A percentile compares a stretch with the other conserved stretches of the same genome.
Conservation (phyloP, 1,139 yeast species). For the Blastobotrys proliferans region DNA sequence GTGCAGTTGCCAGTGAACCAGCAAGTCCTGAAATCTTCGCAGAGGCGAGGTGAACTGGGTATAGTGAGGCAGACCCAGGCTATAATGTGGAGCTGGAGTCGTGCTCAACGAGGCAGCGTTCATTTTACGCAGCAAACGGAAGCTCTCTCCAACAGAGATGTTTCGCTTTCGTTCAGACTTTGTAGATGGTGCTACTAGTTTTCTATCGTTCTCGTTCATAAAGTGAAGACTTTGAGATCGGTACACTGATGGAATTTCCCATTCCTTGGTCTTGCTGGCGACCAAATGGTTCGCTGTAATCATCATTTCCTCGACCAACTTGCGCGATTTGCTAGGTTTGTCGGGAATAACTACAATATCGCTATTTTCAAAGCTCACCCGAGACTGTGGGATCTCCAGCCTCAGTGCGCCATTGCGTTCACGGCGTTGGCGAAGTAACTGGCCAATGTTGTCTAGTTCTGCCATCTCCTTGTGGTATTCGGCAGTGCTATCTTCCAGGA, state of each 20-base stretch:
- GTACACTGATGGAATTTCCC: constrained; percentile 56
- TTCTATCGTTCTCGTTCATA: constrained; percentile 19
- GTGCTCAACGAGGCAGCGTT: constrained; percentile 33
- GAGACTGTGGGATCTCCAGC: constrained; percentile 14
- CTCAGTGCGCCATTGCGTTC: constrained; percentile 20
- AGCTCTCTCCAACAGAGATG: constrained; percentile 1
- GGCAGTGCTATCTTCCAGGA: constrained; percentile 28
- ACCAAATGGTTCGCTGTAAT: constrained; percentile 64
- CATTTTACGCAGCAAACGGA: constrained; percentile 12
- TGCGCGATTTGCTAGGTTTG: constrained; percentile 20
- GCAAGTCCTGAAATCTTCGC: constrained; percentile 76
- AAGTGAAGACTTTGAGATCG: constrained; percentile 45
- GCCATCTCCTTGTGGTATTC: constrained; percentile 35
- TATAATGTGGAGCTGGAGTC: constrained; percentile 48
- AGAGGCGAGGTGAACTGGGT: constrained; percentile 86
- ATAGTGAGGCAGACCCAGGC: constrained; percentile 62
- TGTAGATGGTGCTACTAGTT: too few species aligned
- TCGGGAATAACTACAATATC: constrained; percentile 9
- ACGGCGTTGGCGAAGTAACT: constrained; percentile 28
- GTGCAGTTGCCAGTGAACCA: constrained; percentile 72
- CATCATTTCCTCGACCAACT: constrained; percentile 78
- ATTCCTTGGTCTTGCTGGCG: constrained; percentile 47
- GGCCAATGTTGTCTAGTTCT: constrained; percentile 36
- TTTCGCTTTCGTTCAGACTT: too few species aligned
- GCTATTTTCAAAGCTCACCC: constrained; percentile 15